phyloP scores from a whole-genome alignment of 108 stramenopile species.

The Epithemia pelagica region DNA sequence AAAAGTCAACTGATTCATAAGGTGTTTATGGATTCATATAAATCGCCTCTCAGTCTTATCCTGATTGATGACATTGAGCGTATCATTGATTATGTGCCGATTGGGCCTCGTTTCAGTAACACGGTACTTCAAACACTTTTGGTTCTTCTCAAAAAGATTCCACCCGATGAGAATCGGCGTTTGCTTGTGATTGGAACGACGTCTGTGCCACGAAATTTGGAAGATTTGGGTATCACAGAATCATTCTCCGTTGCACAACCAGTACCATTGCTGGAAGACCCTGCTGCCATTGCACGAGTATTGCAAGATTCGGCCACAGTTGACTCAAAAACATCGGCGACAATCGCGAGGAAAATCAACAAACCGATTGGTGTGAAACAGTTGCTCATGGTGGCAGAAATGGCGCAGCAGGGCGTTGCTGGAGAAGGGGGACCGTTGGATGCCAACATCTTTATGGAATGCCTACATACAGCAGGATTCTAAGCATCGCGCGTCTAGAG shows the following conservation, averaged over 20 bases:
- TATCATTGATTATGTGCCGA: slow-evolving; percentile 95
- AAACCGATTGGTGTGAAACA: slow-evolving; percentile 97
- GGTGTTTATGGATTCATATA: slow-evolving; percentile 97
- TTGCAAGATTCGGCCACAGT: slow-evolving; percentile 76
- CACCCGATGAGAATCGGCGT: slow-evolving; percentile 83
- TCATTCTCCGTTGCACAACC: slow-evolving; percentile 87
- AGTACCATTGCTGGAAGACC: slow-evolving; percentile 79
- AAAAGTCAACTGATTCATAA: slow-evolving; percentile 89
- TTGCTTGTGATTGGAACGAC: slow-evolving; percentile 95
- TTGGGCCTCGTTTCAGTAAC: slow-evolving; percentile 97
- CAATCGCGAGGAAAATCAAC: slow-evolving; percentile 80
- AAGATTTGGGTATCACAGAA: slow-evolving; percentile 87
- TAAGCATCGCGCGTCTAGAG: slow-evolving; percentile 23
- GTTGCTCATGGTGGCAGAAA: slow-evolving; percentile 92
- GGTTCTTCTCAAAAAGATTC: slow-evolving; percentile 94
- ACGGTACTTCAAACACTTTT: slow-evolving; percentile 95
- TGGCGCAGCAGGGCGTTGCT: slow-evolving; percentile 82
- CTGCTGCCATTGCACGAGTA: slow-evolving; percentile 79
- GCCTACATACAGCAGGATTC: slow-evolving; percentile 92
- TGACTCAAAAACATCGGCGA: slow-evolving; percentile 64
- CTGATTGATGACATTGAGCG: slow-evolving; percentile 98
- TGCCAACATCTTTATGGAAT: slow-evolving; percentile 90
- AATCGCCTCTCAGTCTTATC: slow-evolving; percentile 92
- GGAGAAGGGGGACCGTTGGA: slow-evolving; percentile 53
- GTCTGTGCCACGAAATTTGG: slow-evolving; percentile 75